These are phyloP conservation scores for Skeletonema tropicum DNA, from an alignment of 108 stramenopile genomes.

Conservation along the genomic window DNA sequence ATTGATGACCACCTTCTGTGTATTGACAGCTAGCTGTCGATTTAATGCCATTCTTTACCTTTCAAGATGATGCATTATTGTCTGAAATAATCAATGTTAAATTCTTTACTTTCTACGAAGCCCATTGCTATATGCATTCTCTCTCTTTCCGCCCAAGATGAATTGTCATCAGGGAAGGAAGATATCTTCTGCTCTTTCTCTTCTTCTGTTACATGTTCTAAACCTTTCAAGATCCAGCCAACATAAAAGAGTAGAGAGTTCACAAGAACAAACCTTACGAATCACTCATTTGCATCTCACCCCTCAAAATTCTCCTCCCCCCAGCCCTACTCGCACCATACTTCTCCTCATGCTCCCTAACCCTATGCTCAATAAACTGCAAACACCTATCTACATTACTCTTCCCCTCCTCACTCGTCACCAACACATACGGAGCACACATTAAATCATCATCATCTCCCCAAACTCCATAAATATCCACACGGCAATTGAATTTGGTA, in stretches of 20 bases:
- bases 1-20: too few species aligned
- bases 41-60: too few species aligned
- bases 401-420: slow-evolving; percentile 37
- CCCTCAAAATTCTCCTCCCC: slow-evolving; percentile 20
- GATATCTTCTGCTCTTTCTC: neutral
- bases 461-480: slow-evolving; percentile 49
- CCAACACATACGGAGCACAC: slow-evolving; percentile 40
- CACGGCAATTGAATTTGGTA: slow-evolving; percentile 29
- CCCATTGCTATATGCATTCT: neutral
- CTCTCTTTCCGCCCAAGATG: neutral
- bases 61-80: too few species aligned
- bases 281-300: slow-evolving; percentile 12
- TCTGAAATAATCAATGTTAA: neutral
- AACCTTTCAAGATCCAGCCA: neutral
- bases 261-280: neutral
- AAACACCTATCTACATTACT: slow-evolving; percentile 39
- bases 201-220: neutral
- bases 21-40: too few species aligned
- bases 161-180: neutral
- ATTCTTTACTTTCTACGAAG: neutral
- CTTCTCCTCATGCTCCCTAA: slow-evolving; percentile 42
- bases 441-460: slow-evolving; percentile 8
- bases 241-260: neutral
- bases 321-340: slow-evolving; percentile 11
- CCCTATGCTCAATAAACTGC: slow-evolving; percentile 39